Evolutionary conservation across 2,329 filamentous ascomycete genomes (phyloP), one percentile per base, ranked within the genome.

Genomic region (Alternaria dauci): DNA sequence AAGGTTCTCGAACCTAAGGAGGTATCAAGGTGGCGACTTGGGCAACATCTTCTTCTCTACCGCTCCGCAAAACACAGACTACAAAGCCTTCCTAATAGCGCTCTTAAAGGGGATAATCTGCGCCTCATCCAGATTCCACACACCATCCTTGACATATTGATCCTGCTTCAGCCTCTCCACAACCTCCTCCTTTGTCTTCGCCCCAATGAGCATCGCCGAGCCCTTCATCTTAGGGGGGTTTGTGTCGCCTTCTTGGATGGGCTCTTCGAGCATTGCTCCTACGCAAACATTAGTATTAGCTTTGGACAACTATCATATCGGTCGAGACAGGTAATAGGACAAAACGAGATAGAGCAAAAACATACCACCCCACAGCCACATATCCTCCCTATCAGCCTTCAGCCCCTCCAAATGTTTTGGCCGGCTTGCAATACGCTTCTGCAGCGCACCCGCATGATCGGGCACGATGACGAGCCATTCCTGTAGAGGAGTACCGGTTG

Each of bases 181-280:
- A 2, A 92, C 87, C 75, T 93, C 90, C 65, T 93, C 90, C 70
- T 85, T 87, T 8, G 85, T 88, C 63, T 87, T 85, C 8, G 91
- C 92, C 30, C 86, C 78, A 39, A 87, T 82, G 28, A 96, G 82
- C 72, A 95, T 81, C 18, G 88, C 87, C 75, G 89, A 93, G 42
- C 92, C 93, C 65, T 87, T 87, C 80, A 95, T 93, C 74, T 90
- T 88, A 43, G 87, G 85, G 20, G 84, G 86, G 5, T 81, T 79
- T 0, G 67, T 80, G 25, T 89, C 84, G 59, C 85, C 86, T 53
- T 90, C 86, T 6, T 86, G 82, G 34, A 91, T 64, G 2, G 72
- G 76, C 26, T 75, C 72, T 20, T 75, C 70, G 32, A 78, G 73
- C 73, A 77, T 76, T 9, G 76, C 75, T 14, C 75, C 75, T 78